phyloP scores from a whole-genome alignment of 257 asterid species.

The Eucommia ulmoides region DNA sequence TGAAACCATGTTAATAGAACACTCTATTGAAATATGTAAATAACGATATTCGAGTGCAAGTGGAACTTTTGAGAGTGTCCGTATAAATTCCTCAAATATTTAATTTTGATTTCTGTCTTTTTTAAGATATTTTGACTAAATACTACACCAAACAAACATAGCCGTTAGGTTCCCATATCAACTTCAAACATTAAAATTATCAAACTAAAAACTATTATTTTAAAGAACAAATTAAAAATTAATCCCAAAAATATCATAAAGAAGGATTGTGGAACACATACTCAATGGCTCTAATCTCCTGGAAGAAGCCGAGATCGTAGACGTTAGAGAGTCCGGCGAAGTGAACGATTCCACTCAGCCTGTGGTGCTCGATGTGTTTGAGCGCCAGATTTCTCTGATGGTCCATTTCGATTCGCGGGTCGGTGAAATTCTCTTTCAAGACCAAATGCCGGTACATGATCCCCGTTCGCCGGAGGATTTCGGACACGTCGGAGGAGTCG shows the following conservation, averaged over 20 bases:
- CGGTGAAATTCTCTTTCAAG: slow-evolving; percentile 72
- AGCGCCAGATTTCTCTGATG: slow-evolving; percentile 75
- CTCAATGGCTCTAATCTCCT: slow-evolving; percentile 67
- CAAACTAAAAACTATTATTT: not conserved
- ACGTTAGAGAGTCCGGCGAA: slow-evolving; percentile 71
- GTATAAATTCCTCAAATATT: no score
- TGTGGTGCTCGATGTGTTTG: slow-evolving; percentile 81
- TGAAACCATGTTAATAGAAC: no score
- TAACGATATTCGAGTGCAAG: no score
- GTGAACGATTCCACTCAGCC: slow-evolving; percentile 79
- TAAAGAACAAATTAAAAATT: not conserved
- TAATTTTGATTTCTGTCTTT: not conserved
- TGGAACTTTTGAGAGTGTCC: no score
- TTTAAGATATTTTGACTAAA: no score
- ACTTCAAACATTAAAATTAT: not conserved
- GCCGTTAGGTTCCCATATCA: not conserved
- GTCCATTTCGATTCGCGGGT: slow-evolving; percentile 50
- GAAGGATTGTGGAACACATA: slow-evolving; percentile 22
- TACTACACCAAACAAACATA: not conserved
- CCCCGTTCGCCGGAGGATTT: slow-evolving; percentile 56
- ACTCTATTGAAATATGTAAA: no score
- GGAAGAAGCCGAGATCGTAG: slow-evolving; percentile 73
- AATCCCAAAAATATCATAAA: not conserved
- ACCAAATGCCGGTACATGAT: slow-evolving; percentile 84
- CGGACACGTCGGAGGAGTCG: slow-evolving; percentile 37